Evolutionary conservation across 495 filamentous ascomycete genomes (phyloP), one percentile per base, ranked within the genome.

Genomic region (Podospora pseudocomata): DNA sequence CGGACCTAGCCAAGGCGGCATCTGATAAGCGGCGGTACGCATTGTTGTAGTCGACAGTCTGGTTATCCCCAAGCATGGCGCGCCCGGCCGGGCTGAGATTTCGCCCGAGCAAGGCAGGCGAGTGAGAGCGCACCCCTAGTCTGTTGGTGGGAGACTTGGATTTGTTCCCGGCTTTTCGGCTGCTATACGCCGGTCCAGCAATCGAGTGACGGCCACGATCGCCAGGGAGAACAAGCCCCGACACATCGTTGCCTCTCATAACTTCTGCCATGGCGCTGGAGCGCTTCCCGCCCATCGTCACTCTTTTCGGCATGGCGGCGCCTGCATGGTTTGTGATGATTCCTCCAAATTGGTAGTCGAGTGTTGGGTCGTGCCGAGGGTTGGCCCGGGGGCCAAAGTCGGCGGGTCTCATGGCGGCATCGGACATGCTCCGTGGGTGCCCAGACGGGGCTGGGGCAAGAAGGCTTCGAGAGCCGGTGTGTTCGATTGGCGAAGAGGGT

Each of bases 1-100:
- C 80, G 5, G 84, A 86, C 26, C 82, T 82, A 0, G 83, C 78
- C 63, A 91, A 75, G 49, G 83, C 84, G 32, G 86, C 89, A 74
- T 92, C 89, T 0, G 90, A 91, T n/a, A 89, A 77, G 27, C 86
- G 80, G 49, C 85, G 82, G 73, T 89, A 87, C 13, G 86, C 84
- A 67, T 77, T 87, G 58, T 84, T 82, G 77, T 87, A 85, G 67
- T 87, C 86, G 49, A 89, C 72, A 3, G 82, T 72, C 62, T 84
- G 82, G 20, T 83, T 83, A 60, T 85, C 84, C 44, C 84, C 82
- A 6, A 87, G 71, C 55, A 81, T 71, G 53, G 76, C 78, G 64
- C 81, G 77, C 32, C 75, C 75, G 20, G 79, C 77, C 70, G 76
- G 76, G 72, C 75, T 80, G 73, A 69, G 74, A 64, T 69, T 79